These are phyloP conservation scores for Populus hybrid DNA, from an alignment of 441 rosid genomes.

Conservation along the genomic window DNA sequence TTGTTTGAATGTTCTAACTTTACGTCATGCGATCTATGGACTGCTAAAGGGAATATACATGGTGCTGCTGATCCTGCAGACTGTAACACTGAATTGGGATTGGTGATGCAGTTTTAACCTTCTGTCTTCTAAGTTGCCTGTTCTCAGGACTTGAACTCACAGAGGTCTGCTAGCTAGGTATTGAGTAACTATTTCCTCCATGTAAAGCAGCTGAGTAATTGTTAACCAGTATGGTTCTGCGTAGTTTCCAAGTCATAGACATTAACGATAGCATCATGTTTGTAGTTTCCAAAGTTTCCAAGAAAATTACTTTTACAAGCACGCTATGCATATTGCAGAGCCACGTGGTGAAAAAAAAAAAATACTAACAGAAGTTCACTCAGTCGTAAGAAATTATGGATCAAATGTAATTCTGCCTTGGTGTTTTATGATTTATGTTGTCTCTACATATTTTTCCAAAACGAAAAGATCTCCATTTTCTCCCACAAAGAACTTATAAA, in stretches of 20 bases:
- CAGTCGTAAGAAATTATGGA: neutral
- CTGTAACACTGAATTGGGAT: neutral
- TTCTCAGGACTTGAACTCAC: neutral
- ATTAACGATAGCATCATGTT: neutral
- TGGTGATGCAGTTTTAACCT: neutral
- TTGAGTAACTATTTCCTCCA: neutral
- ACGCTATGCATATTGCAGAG: neutral
- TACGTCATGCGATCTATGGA: neutral
- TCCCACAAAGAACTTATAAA: neutral
- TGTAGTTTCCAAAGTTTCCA: neutral
- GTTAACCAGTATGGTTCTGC: neutral
- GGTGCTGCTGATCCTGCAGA: neutral
- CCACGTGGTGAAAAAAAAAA: neutral
- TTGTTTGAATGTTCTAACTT: neutral
- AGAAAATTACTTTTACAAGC: too few species aligned
- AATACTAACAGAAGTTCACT: neutral
- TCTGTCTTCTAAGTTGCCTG: neutral
- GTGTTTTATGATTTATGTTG: neutral
- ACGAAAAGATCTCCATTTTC: neutral
- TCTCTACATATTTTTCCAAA: neutral
- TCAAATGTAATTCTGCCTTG: neutral
- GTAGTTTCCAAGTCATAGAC: neutral
- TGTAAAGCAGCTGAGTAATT: neutral
- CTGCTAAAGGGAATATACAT: neutral
- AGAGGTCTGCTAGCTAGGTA: neutral